A percentile compares a stretch with the other conserved stretches of the same genome.
Evolutionary conservation across 2,329 filamentous ascomycete genomes (phyloP).

Genomic region (Bipolaris victoriae): DNA sequence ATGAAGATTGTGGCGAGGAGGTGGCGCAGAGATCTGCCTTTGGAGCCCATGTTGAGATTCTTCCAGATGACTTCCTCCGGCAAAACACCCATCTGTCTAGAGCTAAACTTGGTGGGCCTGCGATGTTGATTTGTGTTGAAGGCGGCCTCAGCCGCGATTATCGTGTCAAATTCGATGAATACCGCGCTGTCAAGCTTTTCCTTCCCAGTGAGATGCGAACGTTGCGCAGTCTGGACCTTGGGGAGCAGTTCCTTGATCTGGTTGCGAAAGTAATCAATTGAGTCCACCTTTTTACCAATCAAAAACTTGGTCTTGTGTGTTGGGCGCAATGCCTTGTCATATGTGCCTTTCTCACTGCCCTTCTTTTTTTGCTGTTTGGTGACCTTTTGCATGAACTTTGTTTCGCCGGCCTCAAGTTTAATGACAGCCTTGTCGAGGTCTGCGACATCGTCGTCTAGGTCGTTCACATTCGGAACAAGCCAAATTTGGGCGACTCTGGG

Average conservation of each 20-base stretch:
- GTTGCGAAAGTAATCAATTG: conserved; percentile 81
- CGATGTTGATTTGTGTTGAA: conserved; percentile 47
- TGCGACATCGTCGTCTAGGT: conserved; percentile 52
- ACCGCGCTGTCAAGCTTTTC: conserved; percentile 73
- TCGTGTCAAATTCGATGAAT: conserved; percentile 85
- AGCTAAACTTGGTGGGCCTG: conserved; percentile 33
- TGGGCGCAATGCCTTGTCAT: conserved; percentile 65
- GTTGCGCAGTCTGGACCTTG: conserved; percentile 70
- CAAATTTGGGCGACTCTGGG: conserved; percentile 52
- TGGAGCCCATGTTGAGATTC: conserved; percentile 50
- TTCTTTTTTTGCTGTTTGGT: conserved; percentile 10
- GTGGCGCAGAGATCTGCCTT: conserved; percentile 39
- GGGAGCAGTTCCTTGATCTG: conserved; percentile 76
- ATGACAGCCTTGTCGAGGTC: conserved; percentile 52
- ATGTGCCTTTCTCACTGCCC: conserved; percentile 61
- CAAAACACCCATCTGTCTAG: conserved; percentile 52
- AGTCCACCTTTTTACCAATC: conserved; percentile 61
- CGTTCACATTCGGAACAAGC: conserved; percentile 55
- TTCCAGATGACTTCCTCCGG: conserved; percentile 57
- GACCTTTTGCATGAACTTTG: conserved; percentile 41
- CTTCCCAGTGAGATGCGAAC: conserved; percentile 68
- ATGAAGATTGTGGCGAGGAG: conserved; percentile 48
- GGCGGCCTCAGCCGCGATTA: conserved; percentile 82
- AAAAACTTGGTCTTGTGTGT: conserved; percentile 50
- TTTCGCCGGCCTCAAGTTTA: conserved; percentile 54